Evolutionary conservation across 2,329 filamentous ascomycete species (phyloP).

Genomic region (Leptoxyphium fumago): DNA sequence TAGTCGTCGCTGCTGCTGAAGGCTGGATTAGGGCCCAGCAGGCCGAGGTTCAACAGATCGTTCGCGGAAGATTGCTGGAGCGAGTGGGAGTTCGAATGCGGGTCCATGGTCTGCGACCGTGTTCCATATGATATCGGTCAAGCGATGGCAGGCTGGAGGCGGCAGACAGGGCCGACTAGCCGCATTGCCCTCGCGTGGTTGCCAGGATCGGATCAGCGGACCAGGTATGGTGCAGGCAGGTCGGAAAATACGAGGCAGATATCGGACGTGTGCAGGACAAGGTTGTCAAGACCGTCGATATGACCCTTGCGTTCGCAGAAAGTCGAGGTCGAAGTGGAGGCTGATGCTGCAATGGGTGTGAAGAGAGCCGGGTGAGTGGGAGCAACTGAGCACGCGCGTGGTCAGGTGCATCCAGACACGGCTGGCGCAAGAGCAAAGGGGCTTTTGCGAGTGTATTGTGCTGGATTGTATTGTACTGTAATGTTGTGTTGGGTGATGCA

Average conservation of each 20-base stretch:
- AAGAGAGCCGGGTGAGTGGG: too few relatives aligned
- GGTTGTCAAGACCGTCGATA: too few relatives aligned
- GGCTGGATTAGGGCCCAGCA: conserved; percentile 9
- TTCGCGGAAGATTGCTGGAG: conserved; percentile 6
- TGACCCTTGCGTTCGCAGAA: too few relatives aligned
- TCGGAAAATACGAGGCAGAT: not conserved
- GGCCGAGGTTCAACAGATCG: conserved; percentile 9
- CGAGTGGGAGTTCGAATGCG: conserved; percentile 3
- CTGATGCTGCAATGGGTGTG: too few relatives aligned
- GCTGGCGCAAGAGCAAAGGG: too few relatives aligned
- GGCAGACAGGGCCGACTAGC: conserved; percentile 1
- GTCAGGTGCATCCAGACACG: too few relatives aligned
- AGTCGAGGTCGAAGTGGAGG: too few relatives aligned
- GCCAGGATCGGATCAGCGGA: conserved; percentile 1
- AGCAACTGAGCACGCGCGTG: too few relatives aligned
- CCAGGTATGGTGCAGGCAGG: not conserved
- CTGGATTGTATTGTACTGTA: too few relatives aligned
- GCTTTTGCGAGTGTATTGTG: too few relatives aligned
- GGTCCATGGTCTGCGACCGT: conserved; percentile 4
- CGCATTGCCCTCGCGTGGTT: conserved; percentile 5
- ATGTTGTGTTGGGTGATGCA: too few relatives aligned
- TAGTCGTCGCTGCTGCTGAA: conserved; percentile 9
- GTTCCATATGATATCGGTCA: conserved; percentile 6
- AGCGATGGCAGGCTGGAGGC: conserved; percentile 2
- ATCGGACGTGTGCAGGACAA: too few relatives aligned